A percentile compares a stretch with the other conserved stretches of the same genome.
These are phyloP conservation scores for Coemansia sp. DNA, from an alignment of 192 early-diverging fungal genomes.

Conservation along the genomic window DNA sequence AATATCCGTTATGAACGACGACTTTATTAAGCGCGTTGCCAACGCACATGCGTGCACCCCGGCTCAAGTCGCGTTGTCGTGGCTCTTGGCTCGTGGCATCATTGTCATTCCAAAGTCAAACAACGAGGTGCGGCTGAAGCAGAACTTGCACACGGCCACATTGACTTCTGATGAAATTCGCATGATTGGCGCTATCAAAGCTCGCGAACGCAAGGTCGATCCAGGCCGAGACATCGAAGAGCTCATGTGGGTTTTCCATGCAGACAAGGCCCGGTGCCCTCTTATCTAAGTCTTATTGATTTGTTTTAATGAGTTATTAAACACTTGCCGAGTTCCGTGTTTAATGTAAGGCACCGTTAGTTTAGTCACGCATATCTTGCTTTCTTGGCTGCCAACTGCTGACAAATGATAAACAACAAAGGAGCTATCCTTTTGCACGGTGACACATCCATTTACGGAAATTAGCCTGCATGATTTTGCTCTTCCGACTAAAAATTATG, in stretches of 20 bases:
- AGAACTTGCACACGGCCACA: constrained; percentile 39
- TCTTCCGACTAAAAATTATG: not conserved
- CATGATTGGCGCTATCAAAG: constrained; percentile 26
- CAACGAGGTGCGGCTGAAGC: constrained; percentile 61
- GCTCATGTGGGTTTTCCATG: constrained; percentile 51
- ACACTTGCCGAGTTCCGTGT: no score
- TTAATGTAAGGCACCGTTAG: no score
- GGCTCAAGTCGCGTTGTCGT: constrained; percentile 76
- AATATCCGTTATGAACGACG: constrained; percentile 44
- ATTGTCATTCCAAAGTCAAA: constrained; percentile 80
- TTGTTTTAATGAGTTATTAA: not conserved
- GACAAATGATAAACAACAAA: constrained; percentile 5
- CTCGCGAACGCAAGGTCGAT: constrained; percentile 42
- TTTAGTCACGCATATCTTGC: no score
- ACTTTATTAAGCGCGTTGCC: constrained; percentile 65
- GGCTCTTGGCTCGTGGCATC: constrained; percentile 72
- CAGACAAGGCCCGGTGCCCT: constrained; percentile 38
- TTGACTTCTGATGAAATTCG: constrained; percentile 39
- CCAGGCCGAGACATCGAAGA: constrained; percentile 21
- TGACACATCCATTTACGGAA: not conserved
- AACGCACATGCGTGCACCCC: constrained; percentile 61
- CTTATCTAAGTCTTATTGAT: constrained; percentile 23
- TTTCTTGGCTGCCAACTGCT: not conserved
- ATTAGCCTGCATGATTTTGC: not conserved
- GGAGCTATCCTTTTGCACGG: not conserved